Conservation (phyloP, 108 stramenopile genomes). For the Skeletonema tropicum region DNA sequence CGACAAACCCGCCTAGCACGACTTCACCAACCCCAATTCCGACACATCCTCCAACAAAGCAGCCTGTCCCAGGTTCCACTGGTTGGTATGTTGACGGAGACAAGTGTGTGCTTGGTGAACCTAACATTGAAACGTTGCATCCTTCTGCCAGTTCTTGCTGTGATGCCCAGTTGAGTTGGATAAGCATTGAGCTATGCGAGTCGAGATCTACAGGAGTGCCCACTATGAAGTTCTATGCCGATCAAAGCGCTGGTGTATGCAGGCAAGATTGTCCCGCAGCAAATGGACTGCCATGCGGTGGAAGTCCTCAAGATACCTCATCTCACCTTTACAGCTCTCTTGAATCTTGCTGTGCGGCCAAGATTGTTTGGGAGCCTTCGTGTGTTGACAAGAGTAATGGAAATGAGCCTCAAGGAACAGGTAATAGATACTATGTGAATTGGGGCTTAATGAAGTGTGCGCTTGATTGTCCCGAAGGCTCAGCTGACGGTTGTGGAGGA, state of each 20-base stretch:
- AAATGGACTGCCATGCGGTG: slow-evolving; percentile 9
- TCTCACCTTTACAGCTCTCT: background rate
- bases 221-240: slow-evolving; percentile 19
- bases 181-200: slow-evolving; percentile 9
- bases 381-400: slow-evolving; percentile 18
- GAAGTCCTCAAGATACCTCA: slow-evolving; percentile 7
- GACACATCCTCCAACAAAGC: background rate
- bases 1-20: background rate
- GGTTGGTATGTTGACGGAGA: slow-evolving; percentile 1
- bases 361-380: slow-evolving; percentile 10
- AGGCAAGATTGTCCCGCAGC: slow-evolving; percentile 13
- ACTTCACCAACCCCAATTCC: background rate
- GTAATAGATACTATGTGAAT: slow-evolving; percentile 3
- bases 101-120: background rate
- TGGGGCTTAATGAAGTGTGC: slow-evolving; percentile 1
- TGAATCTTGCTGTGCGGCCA: slow-evolving; percentile 11
- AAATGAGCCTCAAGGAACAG: slow-evolving; percentile 8
- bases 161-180: slow-evolving; percentile 2
- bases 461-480: slow-evolving; percentile 19
- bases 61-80: background rate
- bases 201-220: slow-evolving; percentile 17
- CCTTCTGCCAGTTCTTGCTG: slow-evolving; percentile 10
- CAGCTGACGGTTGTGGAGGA: slow-evolving; percentile 11
- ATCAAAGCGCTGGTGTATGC: slow-evolving; percentile 8
- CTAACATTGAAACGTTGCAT: background rate